A percentile compares a stretch with the other conserved stretches of the same genome.
Conservation (phyloP, 805 yeast species). For the Lipomyces yamanashiensis region DNA sequence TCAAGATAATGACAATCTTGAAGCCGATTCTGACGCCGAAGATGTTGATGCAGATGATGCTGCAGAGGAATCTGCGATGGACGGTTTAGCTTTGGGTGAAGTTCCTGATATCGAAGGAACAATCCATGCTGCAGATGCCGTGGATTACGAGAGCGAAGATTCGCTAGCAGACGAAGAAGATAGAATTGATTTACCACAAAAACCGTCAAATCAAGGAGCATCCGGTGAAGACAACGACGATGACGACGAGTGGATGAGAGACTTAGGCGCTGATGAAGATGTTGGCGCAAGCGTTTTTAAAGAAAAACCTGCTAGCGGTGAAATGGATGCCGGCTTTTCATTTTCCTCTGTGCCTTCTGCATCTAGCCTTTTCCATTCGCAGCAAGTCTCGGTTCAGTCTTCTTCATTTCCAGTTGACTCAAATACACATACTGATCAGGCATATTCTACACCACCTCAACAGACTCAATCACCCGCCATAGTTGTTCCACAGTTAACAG, state of each 20-base stretch:
- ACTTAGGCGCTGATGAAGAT: conserved; percentile 2
- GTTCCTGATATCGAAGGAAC: conserved; percentile 21
- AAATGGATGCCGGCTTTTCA: not conserved
- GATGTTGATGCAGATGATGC: conserved; percentile 15
- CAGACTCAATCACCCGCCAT: not conserved
- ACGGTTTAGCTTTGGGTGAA: conserved; percentile 16
- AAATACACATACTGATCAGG: not conserved
- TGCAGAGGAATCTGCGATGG: conserved; percentile 18
- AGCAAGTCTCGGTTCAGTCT: not conserved
- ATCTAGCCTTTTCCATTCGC: not conserved
- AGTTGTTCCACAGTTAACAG: not conserved
- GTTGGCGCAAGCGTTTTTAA: not conserved
- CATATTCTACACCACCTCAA: not conserved
- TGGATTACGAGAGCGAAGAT: conserved; percentile 93
- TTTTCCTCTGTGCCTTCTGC: not conserved
- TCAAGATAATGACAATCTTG: conserved; percentile 3
- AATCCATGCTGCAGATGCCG: conserved; percentile 84
- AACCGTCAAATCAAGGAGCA: conserved; percentile 40
- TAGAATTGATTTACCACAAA: conserved; percentile 26
- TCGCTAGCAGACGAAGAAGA: conserved; percentile 89
- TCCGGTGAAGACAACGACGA: conserved; percentile 44
- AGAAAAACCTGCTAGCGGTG: conserved; percentile 2
- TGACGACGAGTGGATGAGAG: conserved; percentile 46
- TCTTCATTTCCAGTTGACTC: not conserved
- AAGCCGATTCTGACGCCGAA: conserved; percentile 5